Base-by-base conservation (phyloP, 192 early-diverging fungal genomes). In the Nowakowskiella sp. region DNA sequence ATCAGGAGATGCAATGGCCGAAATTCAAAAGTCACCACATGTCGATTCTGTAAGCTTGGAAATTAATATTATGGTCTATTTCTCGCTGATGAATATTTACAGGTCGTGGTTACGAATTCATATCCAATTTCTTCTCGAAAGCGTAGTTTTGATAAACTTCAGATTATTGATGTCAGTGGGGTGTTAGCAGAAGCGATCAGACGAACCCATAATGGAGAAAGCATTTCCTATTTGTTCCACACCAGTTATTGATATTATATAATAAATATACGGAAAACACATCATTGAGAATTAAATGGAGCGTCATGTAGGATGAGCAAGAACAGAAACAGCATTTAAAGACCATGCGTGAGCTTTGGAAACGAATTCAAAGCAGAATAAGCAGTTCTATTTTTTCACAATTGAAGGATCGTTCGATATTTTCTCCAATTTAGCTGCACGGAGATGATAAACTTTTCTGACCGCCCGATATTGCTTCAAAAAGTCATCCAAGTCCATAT, bases 141-240 rank as follows among this genome's bases (percentile, higher is more conserved):
- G 62, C 74, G 72, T 1, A 64, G 65, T 1, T 83, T 85, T 44
- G 65, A 72, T 28, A 98, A 98, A 68, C 71, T 98, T 24, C 57
- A 71, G 27, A 71, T 86, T 26, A 88, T 98, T 58, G 94, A 94
- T 62, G 79, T 98, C 42, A 84, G 83, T 24, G 78, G 82, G 8
- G 87, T 92, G n/a, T 66, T 98, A 44, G 87, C 93, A 16, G 92
- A 98, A 70, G 95, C 90, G 6, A 91, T 93, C 63, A 80, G 89
- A 51, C 71, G 90, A 57, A 91, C 85, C 49, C 92, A 95, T 76
- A 92, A 95, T 58, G 90, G 89, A 44, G 92, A 95, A 71, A 84
- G 80, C 60, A 89, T 95, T 65, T 88, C 86, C 31, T 95, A 90
- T 57, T 72, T 95, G 61, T 95, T 95, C 58, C 61, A 77, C 24